Conservation (phyloP, 164 flowering plant species). For the Berberis thunbergii region DNA sequence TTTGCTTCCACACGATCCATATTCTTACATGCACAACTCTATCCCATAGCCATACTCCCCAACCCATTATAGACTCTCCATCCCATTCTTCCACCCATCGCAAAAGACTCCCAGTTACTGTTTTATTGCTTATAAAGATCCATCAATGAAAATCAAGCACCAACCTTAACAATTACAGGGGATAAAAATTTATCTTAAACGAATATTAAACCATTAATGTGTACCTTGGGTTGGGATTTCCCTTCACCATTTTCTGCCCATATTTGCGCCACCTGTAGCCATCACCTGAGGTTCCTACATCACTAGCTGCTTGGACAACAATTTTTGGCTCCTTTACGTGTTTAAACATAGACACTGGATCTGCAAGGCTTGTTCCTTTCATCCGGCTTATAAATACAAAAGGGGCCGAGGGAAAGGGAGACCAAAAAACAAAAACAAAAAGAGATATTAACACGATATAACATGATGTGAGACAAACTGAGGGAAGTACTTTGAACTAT, state of each 20-base stretch:
- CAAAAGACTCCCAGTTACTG: no score
- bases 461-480: neutral
- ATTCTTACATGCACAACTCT: no score
- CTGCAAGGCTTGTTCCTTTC: conserved; percentile 15
- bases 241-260: conserved; percentile 96
- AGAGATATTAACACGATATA: neutral
- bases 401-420: no score
- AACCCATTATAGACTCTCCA: no score
- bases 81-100: no score
- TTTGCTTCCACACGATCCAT: no score
- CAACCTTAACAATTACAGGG: neutral
- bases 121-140: no score
- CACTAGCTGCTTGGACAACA: conserved; percentile 73
- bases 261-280: conserved; percentile 96
- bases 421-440: neutral
- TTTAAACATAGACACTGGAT: conserved; percentile 26
- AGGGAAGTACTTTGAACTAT: neutral
- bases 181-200: no score
- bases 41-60: no score
- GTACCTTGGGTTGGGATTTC: conserved; percentile 83
- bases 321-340: conserved; percentile 57
- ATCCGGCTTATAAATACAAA: conserved; percentile 14
- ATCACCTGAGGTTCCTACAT: conserved; percentile 66
- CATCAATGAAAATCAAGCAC: no score
- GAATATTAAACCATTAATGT: neutral